A percentile compares a stretch with the other conserved stretches of the same genome.
Conservation (phyloP, 2,329 filamentous ascomycete genomes). For the Huntiella decipiens region DNA sequence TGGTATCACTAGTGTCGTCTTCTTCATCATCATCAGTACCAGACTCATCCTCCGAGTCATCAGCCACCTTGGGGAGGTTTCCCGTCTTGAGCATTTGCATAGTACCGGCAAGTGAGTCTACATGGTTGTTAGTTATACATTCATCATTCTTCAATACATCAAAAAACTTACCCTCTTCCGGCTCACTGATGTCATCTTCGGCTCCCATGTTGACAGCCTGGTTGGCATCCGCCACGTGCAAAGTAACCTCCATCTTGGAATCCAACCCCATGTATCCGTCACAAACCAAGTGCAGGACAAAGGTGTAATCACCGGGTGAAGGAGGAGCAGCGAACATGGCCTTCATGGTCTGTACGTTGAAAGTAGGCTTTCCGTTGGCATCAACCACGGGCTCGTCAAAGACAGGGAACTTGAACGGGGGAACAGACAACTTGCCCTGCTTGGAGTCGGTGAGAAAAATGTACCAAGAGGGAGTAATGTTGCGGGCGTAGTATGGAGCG, state of each 20-base stretch:
- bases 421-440: constrained; percentile 88
- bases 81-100: constrained; percentile 74
- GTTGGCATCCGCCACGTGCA: constrained; percentile 74
- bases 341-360: constrained; percentile 88
- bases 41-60: constrained; percentile 62
- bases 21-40: constrained; percentile 55
- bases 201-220: constrained; percentile 64
- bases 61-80: constrained; percentile 23
- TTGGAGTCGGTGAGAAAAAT: constrained; percentile 88
- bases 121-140: neutral
- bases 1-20: constrained; percentile 46
- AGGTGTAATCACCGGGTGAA: constrained; percentile 80
- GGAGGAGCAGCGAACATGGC: constrained; percentile 92
- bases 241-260: constrained; percentile 72
- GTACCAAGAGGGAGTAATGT: constrained; percentile 82
- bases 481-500: constrained; percentile 76
- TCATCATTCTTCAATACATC: neutral
- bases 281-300: constrained; percentile 82
- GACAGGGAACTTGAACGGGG: constrained; percentile 81
- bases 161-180: constrained; percentile 71
- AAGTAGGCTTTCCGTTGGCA: constrained; percentile 68
- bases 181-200: constrained; percentile 93
- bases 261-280: constrained; percentile 94
- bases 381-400: constrained; percentile 83
- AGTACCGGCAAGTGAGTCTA: constrained; percentile 77